Evolutionary conservation across 768 basidiomycete species (phyloP).

Genomic region (Tephrocybe sp.): DNA sequence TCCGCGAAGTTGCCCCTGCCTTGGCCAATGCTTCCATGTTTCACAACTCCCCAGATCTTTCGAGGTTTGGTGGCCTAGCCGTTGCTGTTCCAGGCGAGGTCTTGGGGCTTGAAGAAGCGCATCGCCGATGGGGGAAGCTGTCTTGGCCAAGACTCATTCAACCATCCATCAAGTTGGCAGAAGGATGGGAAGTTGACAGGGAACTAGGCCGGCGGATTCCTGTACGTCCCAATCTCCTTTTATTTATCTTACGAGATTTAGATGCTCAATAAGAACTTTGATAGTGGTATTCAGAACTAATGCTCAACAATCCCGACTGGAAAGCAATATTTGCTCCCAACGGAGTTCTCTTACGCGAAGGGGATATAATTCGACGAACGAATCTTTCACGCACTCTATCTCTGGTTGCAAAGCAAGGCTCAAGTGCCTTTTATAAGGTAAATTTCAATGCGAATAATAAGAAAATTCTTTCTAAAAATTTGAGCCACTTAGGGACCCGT

Average conservation of each 20-base stretch:
- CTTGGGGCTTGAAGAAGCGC: conserved; percentile 81
- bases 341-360: conserved; percentile 69
- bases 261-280: neutral
- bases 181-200: conserved; percentile 74
- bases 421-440: conserved; percentile 82
- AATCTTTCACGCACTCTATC: conserved; percentile 80
- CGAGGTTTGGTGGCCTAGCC: conserved; percentile 76
- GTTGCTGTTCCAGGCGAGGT: conserved; percentile 94
- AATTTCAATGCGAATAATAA: conserved; percentile 9
- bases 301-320: conserved; percentile 76
- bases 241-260: neutral
- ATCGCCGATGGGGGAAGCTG: conserved; percentile 78
- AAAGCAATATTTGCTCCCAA: conserved; percentile 77
- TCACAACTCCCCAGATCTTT: conserved; percentile 43
- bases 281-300: conserved; percentile 50
- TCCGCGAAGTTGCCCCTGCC: conserved; percentile 83
- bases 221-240: conserved; percentile 38
- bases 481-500: conserved; percentile 63
- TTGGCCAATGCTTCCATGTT: conserved; percentile 79
- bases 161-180: conserved; percentile 74
- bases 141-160: conserved; percentile 78
- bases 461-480: conserved; percentile 10
- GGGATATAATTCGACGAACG: conserved; percentile 68
- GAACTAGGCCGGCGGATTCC: conserved; percentile 78
- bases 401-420: conserved; percentile 72